Evolutionary conservation across 176 grass and related monocot species (phyloP).

Genomic region (Triticum urartu): DNA sequence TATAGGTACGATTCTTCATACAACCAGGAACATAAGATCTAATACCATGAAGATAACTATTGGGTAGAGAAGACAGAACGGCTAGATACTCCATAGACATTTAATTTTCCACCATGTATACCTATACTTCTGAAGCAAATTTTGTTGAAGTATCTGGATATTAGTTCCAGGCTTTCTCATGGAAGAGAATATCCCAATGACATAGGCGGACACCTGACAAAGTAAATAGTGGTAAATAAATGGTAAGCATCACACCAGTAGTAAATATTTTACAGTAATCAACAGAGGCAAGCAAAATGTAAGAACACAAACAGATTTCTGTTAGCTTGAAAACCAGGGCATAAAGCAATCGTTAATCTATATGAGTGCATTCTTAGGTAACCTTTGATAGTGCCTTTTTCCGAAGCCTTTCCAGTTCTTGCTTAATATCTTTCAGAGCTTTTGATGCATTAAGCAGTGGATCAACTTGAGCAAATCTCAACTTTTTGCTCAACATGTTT

Average conservation of each 20-base stretch:
- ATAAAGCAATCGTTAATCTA: background rate
- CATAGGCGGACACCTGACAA: slow-evolving; percentile 65
- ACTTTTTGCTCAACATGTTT: slow-evolving; percentile 72
- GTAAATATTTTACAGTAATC: background rate
- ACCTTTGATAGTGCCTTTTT: slow-evolving; percentile 75
- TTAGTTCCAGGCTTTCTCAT: slow-evolving; percentile 88
- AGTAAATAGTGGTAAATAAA: slow-evolving; percentile 13
- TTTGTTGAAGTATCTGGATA: slow-evolving; percentile 95
- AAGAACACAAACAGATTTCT: background rate
- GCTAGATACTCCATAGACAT: background rate
- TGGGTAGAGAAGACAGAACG: background rate
- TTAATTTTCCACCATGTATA: slow-evolving; percentile 28
- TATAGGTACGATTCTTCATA: slow-evolving; percentile 17
- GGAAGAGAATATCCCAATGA: slow-evolving; percentile 61
- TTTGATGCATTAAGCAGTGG: slow-evolving; percentile 69
- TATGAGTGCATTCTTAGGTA: background rate
- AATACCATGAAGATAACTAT: slow-evolving; percentile 7
- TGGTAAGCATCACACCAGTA: slow-evolving; percentile 10
- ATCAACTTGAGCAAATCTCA: slow-evolving; percentile 74
- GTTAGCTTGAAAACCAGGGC: slow-evolving; percentile 15
- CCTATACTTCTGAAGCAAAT: slow-evolving; percentile 79
- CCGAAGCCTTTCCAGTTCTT: slow-evolving; percentile 71
- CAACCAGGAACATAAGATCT: slow-evolving; percentile 4
- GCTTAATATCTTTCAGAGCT: slow-evolving; percentile 76
- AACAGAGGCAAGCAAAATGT: background rate